Evolutionary conservation across 495 filamentous ascomycete species (phyloP), one percentile per base, ranked within the genome.

Genomic region (Penicillium pulvis): DNA sequence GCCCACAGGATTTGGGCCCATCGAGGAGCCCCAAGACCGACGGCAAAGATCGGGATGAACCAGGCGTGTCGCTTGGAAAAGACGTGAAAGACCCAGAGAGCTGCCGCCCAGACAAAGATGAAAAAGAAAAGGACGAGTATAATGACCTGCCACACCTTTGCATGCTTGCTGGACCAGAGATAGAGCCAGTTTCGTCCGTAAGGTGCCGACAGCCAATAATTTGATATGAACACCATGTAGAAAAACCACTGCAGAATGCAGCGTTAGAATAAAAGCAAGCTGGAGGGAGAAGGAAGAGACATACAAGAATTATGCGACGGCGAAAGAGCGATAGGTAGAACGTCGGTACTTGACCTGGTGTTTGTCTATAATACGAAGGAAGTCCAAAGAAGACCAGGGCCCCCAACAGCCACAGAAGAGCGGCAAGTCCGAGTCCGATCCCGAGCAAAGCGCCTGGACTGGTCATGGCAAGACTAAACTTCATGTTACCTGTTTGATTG

Each of bases 321-420:
- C 83, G 79, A 54, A 77, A 71, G 26, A 87, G 66, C 42, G 81
- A 79, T 44, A 70, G 62, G 58, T 80, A 80, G 71, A 80, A 80
- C 1, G 77, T 78, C 0, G 88, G 88, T 0, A 91, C 82, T 39
- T 81, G 81, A 59, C 87, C 88, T 1, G 88, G 88, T 8, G 79
- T 73, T 60, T 87, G 86, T 52, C 83, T 76, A 60, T 80, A 80
- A 56, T 79, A 80, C 47, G 76, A 75, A n/a, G 78, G 78, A 36
- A 80, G 65, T 30, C 78, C 78, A 44, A 78, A 71, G 49, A 70
- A 64, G 8, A 80, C 42, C n/a, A 80, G 20, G 23, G 44, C 44
- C 14, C 19, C 44, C 10, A 47, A 4, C 6, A 24, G 2, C 44
- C 44, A 47, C 63, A 78, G 69, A 84, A 87, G 70, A 85, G 83